Evolutionary conservation across 2,329 filamentous ascomycete genomes (phyloP).

Genomic region (Verticillium klebahnii): DNA sequence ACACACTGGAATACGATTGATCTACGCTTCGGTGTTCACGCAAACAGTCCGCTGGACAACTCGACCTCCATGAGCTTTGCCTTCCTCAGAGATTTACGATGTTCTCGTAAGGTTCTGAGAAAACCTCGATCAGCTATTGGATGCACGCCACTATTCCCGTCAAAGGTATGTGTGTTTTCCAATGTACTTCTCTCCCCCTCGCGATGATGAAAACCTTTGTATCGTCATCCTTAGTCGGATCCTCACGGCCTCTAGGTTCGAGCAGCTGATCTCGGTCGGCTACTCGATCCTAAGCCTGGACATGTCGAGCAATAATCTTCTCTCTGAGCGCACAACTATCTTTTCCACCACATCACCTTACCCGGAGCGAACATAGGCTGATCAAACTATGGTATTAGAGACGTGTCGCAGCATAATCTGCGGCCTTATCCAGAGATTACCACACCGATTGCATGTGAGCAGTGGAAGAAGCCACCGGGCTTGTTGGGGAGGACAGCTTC

Average conservation of each 20-base stretch:
- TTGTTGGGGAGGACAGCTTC: too few relatives aligned
- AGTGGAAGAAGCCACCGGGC: background rate
- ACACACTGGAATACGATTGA: conserved; percentile 55
- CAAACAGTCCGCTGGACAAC: conserved; percentile 23
- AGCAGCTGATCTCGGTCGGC: conserved; percentile 1
- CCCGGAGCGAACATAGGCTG: background rate
- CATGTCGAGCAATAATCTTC: conserved; percentile 52
- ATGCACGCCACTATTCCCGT: too few relatives aligned
- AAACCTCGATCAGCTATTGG: too few relatives aligned
- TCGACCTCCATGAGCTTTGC: too few relatives aligned
- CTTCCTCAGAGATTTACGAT: too few relatives aligned
- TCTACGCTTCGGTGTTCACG: conserved; percentile 30
- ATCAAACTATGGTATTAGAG: background rate
- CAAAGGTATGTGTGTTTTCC: background rate
- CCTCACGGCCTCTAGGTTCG: conserved; percentile 19
- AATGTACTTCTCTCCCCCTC: conserved; percentile 7
- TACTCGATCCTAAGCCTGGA: conserved; percentile 24
- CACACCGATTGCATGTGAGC: background rate
- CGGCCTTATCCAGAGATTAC: background rate
- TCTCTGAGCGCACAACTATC: conserved; percentile 37
- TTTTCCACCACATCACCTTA: background rate
- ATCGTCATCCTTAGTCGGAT: conserved; percentile 98
- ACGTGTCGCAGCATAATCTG: background rate
- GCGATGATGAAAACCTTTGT: conserved; percentile 78
- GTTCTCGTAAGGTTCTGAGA: too few relatives aligned